Evolutionary conservation across 108 stramenopile genomes (phyloP), one percentile per base, ranked within the genome.

Genomic region (Pseudonitzschia multiseries): DNA sequence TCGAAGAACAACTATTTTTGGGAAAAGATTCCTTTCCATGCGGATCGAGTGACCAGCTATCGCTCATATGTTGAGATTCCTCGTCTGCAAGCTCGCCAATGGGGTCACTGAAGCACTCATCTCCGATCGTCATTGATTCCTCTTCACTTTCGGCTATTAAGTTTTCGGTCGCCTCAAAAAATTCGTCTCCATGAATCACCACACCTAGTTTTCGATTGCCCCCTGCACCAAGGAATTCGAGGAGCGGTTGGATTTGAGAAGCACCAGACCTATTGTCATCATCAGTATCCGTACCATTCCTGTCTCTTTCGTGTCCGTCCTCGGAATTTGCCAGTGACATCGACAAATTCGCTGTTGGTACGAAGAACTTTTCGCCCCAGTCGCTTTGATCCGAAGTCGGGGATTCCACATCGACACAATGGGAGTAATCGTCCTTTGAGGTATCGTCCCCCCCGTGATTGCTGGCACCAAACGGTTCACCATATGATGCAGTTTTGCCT

Each of bases 121-220:
- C 46, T 18, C 66, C 42, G 27, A 53, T 63, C 20, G 51, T 48
- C 41, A 51, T 56, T 21, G 76, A 70, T 57, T 72, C 80, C 44
- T 88, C 87, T 22, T 81, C 81, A 53, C 87, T 85, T 29, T 84
- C 84, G 64, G 70, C 81, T 6, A 92, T 73, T 56, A 92, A 65
- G 56, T 79, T 78, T 53, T 86, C 87, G 54, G 84, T 84, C 26
- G 89, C 56, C 51, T 91, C 88, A 67, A 83, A 91, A 75, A 92
- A 93, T 50, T 87, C 86, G 28, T 94, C 91, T 12, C 88, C 93
- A 70, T 94, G 91, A 69, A 91, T 79, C n/a, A 86, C 77, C 31
- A 83, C 27, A 13, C 79, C 82, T 21, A 65, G 71, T 9, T 74
- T 65, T 56, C 63, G 26, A 50, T 63, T 69, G 54, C 83, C 78